A percentile compares a stretch with the other conserved stretches of the same genome.
These are phyloP conservation scores for Pezicula rhizophila DNA, from an alignment of 2,329 filamentous ascomycete genomes.

Conservation along the genomic window DNA sequence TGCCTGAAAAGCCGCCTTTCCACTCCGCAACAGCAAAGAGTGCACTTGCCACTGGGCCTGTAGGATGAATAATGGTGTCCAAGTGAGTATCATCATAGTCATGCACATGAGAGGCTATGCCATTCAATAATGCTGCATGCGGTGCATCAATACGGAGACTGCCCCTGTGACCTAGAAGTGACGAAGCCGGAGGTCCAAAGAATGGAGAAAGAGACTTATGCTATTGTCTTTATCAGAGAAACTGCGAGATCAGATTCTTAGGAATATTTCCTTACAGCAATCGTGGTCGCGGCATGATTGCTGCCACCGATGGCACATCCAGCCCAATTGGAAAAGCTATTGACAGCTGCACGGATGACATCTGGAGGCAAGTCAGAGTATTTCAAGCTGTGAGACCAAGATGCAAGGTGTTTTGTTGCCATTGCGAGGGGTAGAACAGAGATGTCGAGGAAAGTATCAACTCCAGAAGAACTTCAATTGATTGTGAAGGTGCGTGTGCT, in stretches of 20 bases:
- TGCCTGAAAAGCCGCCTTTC: conserved; percentile 32
- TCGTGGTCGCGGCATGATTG: conserved; percentile 17
- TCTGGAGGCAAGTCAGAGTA: conserved; percentile 33
- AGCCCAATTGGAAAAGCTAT: conserved; percentile 47
- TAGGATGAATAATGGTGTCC: conserved; percentile 49
- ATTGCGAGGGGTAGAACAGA: conserved; percentile 21
- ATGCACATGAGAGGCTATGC: conserved; percentile 48
- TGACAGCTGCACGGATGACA: conserved; percentile 37
- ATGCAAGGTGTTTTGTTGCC: conserved; percentile 41
- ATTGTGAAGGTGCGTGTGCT: no score
- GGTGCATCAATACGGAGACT: conserved; percentile 33
- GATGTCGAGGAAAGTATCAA: no score
- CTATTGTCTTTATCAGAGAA: conserved; percentile 21
- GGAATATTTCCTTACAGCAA: conserved; percentile 8
- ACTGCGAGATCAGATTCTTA: neutral
- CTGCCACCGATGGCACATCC: conserved; percentile 47
- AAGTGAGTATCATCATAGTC: conserved; percentile 53
- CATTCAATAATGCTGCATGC: conserved; percentile 46
- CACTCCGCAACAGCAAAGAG: conserved; percentile 42
- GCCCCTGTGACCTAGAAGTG: conserved; percentile 28
- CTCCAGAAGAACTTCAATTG: no score
- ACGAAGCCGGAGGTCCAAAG: conserved; percentile 26
- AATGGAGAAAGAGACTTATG: conserved; percentile 24
- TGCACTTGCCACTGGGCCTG: conserved; percentile 43
- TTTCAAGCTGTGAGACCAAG: conserved; percentile 38